Conservation (phyloP, 2,329 filamentous ascomycete genomes). For the Pyricularia sp. region DNA sequence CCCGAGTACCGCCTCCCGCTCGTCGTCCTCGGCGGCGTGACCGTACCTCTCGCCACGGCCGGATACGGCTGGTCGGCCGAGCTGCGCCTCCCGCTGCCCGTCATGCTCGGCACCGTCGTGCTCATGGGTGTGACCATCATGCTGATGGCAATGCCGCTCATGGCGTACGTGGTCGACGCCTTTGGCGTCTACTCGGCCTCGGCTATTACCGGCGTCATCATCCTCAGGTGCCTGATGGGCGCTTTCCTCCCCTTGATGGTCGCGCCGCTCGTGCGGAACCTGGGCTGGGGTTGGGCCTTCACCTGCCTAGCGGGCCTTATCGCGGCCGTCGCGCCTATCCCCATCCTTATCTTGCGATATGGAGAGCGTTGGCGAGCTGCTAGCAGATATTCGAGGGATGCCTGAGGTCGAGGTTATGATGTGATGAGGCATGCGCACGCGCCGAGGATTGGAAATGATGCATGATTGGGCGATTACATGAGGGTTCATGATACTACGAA, state of each 20-base stretch:
- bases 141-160: slow-evolving; percentile 38
- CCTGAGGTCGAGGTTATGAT: neutral
- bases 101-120: slow-evolving; percentile 32
- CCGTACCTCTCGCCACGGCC: slow-evolving; percentile 33
- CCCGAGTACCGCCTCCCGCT: slow-evolving; percentile 49
- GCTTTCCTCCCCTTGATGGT: slow-evolving; percentile 46
- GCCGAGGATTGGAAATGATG: neutral
- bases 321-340: slow-evolving; percentile 37
- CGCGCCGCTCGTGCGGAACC: slow-evolving; percentile 32
- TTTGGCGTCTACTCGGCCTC: slow-evolving; percentile 46
- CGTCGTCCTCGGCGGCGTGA: slow-evolving; percentile 32
- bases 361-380: slow-evolving; percentile 41
- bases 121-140: slow-evolving; percentile 36
- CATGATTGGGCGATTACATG: neutral
- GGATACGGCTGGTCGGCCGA: slow-evolving; percentile 44
- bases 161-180: slow-evolving; percentile 47
- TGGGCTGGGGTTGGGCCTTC: slow-evolving; percentile 45
- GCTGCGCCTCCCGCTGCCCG: slow-evolving; percentile 26
- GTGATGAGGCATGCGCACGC: neutral
- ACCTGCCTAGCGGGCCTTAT: slow-evolving; percentile 31
- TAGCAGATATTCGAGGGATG: slow-evolving; percentile 37
- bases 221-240: slow-evolving; percentile 43
- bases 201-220: slow-evolving; percentile 46
- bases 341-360: slow-evolving; percentile 38
- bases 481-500: neutral